phyloP scores from a whole-genome alignment of 345 rosid species.

The Toxicodendron radicans region DNA sequence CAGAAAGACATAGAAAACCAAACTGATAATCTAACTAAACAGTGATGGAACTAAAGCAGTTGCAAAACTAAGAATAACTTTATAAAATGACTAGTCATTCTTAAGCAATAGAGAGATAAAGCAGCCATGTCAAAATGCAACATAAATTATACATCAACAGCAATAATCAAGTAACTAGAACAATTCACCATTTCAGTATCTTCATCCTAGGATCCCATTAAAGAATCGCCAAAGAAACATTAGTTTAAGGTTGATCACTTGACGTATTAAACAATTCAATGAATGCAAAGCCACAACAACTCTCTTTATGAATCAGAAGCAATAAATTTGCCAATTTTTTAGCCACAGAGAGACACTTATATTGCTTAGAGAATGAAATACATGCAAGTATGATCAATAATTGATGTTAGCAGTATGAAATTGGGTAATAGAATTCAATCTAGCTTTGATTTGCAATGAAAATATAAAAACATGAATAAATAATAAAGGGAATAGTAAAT shows the following conservation, averaged over 20 bases:
- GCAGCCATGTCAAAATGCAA: background rate
- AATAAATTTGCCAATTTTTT: no score
- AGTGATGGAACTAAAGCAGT: background rate
- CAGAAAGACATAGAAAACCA: slow-evolving; percentile 11
- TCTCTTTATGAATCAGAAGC: background rate
- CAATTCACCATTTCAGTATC: background rate
- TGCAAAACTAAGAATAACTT: background rate
- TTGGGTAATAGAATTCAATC: background rate
- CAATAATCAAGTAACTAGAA: background rate
- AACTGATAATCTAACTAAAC: background rate
- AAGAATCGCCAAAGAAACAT: background rate
- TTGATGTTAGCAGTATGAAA: background rate
- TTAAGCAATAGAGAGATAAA: background rate
- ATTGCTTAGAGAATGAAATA: background rate
- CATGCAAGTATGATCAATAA: background rate
- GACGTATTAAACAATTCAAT: background rate
- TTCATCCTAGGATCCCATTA: background rate
- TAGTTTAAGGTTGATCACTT: background rate
- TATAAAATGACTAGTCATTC: background rate
- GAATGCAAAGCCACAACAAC: background rate
- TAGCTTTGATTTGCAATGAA: no score
- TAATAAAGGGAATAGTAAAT: background rate
- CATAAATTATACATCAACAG: background rate
- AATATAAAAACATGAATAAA: slow-evolving; percentile 4
- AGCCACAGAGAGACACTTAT: background rate